phyloP scores from a whole-genome alignment of 257 asterid species.

The Nicotiana tabacum region DNA sequence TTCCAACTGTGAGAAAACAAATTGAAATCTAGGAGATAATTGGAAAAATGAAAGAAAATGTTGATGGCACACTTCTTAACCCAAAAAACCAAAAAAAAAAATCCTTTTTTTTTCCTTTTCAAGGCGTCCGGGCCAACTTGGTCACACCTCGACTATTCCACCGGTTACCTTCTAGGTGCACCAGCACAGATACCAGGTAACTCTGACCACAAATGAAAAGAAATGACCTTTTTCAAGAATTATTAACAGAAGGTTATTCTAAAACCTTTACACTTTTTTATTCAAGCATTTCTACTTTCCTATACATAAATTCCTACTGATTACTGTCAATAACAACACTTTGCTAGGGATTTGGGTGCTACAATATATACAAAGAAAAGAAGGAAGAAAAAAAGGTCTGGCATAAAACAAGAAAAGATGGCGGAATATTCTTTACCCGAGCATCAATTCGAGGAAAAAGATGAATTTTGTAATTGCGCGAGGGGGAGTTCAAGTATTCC shows the following conservation, averaged over 20 bases:
- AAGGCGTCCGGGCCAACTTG: too few relatives aligned
- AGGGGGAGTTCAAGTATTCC: not conserved
- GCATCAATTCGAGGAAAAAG: not conserved
- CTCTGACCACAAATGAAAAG: too few relatives aligned
- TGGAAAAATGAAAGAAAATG: not conserved
- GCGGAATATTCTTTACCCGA: not conserved
- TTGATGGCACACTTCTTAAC: not conserved
- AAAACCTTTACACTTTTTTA: too few relatives aligned
- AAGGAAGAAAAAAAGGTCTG: not conserved
- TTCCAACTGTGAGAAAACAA: constrained; percentile 38
- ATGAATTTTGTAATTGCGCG: not conserved
- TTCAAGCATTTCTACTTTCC: not conserved
- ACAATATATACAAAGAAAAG: not conserved
- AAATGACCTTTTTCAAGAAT: not conserved
- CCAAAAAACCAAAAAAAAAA: not conserved
- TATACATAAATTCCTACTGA: not conserved
- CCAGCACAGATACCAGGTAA: too few relatives aligned
- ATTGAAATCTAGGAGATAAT: constrained; percentile 1
- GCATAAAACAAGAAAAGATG: not conserved
- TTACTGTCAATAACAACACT: not conserved
- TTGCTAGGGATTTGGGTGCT: not conserved
- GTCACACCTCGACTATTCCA: too few relatives aligned
- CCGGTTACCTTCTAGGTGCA: too few relatives aligned
- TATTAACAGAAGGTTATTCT: not conserved
- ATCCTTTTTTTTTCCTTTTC: not conserved